Conservation (phyloP, 2,329 filamentous ascomycete genomes). For the Ceratocystiopsis minuta region DNA sequence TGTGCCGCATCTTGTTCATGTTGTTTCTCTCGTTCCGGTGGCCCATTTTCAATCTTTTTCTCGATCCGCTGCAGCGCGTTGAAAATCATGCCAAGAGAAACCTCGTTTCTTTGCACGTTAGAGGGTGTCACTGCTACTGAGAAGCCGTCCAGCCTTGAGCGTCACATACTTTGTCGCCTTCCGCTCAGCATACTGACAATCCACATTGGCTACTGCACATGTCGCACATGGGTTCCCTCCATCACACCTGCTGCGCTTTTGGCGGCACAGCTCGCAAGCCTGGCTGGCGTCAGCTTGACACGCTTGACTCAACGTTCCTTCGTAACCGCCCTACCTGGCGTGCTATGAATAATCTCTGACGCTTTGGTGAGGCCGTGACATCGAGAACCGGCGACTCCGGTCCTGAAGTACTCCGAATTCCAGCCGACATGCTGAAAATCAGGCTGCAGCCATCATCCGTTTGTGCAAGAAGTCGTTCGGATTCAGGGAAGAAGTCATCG, state of each 20-base stretch:
- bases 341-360: slow-evolving; percentile 9
- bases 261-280: slow-evolving; percentile 34
- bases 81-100: slow-evolving; percentile 34
- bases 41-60: slow-evolving; percentile 25
- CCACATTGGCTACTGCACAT: slow-evolving; percentile 27
- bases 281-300: slow-evolving; percentile 5
- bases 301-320: neutral
- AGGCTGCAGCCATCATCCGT: too few species aligned
- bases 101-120: slow-evolving; percentile 24
- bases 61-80: slow-evolving; percentile 34
- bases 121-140: neutral
- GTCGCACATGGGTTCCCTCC: slow-evolving; percentile 35
- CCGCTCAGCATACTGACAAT: slow-evolving; percentile 33
- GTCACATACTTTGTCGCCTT: slow-evolving; percentile 29
- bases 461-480: too few species aligned
- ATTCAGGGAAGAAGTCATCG: too few species aligned
- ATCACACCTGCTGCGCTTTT: slow-evolving; percentile 36
- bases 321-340: slow-evolving; percentile 6
- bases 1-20: too few species aligned
- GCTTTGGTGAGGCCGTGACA: slow-evolving; percentile 5
- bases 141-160: neutral
- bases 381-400: slow-evolving; percentile 6
- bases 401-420: neutral
- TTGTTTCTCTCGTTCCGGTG: too few species aligned
- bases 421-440: too few species aligned